phyloP scores from a whole-genome alignment of 495 filamentous ascomycete genomes.

The Cercophora sp. region DNA sequence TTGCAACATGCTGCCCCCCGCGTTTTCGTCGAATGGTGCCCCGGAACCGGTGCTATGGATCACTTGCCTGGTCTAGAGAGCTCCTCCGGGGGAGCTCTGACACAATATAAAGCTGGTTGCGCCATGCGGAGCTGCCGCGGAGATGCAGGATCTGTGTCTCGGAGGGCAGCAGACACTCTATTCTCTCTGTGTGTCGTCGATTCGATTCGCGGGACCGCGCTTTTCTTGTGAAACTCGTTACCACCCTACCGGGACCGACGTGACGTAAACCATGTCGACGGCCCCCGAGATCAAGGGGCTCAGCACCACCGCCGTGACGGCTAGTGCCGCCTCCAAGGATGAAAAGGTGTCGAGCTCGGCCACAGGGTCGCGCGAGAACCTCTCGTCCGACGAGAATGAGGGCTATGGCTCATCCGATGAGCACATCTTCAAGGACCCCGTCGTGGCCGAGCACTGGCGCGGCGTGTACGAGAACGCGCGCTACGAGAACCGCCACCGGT shows the following conservation, averaged over 20 bases:
- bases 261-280: neutral
- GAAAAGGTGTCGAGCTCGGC: neutral
- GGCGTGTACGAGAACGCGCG: slow-evolving; percentile 29
- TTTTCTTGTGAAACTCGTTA: too few species aligned
- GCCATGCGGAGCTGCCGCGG: neutral
- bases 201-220: too few species aligned
- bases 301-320: neutral
- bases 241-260: neutral
- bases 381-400: slow-evolving; percentile 12
- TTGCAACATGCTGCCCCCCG: slow-evolving; percentile 13
- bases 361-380: slow-evolving; percentile 11
- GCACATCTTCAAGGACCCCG: slow-evolving; percentile 30
- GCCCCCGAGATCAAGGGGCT: neutral
- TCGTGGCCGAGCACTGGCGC: slow-evolving; percentile 26
- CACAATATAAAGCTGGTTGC: neutral
- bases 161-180: slow-evolving; percentile 4
- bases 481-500: slow-evolving; percentile 57
- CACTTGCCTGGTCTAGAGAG: neutral
- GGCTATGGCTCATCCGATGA: slow-evolving; percentile 33
- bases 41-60: neutral
- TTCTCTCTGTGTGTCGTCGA: neutral
- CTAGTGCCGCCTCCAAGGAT: neutral
- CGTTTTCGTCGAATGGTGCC: neutral
- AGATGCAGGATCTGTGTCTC: slow-evolving; percentile 7
- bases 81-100: neutral